phyloP scores from a whole-genome alignment of 352 stramenopile genomes.

The Hyaloperonospora brassicae region DNA sequence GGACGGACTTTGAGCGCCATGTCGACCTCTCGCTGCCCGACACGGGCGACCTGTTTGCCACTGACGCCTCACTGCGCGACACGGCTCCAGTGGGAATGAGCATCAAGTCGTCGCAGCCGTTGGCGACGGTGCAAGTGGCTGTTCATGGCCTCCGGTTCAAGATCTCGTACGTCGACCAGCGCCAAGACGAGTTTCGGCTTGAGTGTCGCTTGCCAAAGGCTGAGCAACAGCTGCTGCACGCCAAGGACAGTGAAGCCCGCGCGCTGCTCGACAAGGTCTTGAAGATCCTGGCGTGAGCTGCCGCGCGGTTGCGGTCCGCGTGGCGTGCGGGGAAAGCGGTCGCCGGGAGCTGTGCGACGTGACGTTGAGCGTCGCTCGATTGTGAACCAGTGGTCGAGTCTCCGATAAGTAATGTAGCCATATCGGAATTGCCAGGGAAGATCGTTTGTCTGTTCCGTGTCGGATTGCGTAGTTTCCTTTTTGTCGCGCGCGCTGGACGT shows the following conservation, averaged over 20 bases:
- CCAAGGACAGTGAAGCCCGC: conserved; percentile 21
- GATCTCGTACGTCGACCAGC: conserved; percentile 21
- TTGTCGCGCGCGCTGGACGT: background rate
- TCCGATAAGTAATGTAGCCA: conserved; percentile 10
- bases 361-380: background rate
- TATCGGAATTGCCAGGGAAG: conserved; percentile 19
- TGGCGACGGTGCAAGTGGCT: conserved; percentile 19
- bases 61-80: conserved; percentile 11
- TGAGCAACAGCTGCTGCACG: conserved; percentile 16
- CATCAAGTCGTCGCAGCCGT: conserved; percentile 19
- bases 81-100: conserved; percentile 15
- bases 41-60: conserved; percentile 20
- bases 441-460: conserved; percentile 17
- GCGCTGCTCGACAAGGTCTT: conserved; percentile 26
- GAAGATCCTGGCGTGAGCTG: conserved; percentile 10
- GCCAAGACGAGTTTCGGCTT: conserved; percentile 28
- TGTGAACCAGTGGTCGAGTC: background rate
- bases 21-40: conserved; percentile 17
- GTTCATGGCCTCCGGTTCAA: conserved; percentile 19
- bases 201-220: conserved; percentile 18
- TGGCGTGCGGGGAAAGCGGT: background rate
- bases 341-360: background rate
- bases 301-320: background rate
- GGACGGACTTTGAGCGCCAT: conserved; percentile 18
- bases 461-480: background rate